Conservation (phyloP, 108 stramenopile genomes). For the Skeletonema potamos region DNA sequence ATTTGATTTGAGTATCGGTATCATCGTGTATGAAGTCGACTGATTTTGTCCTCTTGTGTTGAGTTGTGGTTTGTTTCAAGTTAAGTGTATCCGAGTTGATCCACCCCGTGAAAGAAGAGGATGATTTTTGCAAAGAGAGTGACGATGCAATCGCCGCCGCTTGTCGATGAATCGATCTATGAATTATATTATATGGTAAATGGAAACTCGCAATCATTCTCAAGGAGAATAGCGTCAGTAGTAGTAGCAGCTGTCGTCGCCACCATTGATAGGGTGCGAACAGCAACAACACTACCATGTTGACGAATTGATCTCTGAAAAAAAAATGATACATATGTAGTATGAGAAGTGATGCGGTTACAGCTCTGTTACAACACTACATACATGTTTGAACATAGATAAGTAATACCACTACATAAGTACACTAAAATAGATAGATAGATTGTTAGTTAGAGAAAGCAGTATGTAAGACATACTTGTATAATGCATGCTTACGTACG, state of each 20-base stretch:
- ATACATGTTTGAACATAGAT: too few relatives aligned
- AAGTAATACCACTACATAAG: too few relatives aligned
- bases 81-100: conserved; percentile 14
- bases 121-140: not conserved
- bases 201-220: not conserved
- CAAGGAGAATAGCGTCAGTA: not conserved
- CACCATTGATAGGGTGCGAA: not conserved
- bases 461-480: too few relatives aligned
- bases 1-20: conserved; percentile 10
- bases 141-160: not conserved
- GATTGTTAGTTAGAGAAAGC: too few relatives aligned
- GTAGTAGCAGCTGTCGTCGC: not conserved
- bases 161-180: not conserved
- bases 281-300: not conserved
- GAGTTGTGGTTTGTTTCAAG: not conserved
- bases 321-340: too few relatives aligned
- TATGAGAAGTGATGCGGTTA: too few relatives aligned
- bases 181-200: not conserved
- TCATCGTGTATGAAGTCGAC: not conserved
- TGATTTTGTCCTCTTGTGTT: not conserved
- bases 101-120: conserved; percentile 4
- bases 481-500: too few relatives aligned
- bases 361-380: too few relatives aligned
- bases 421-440: too few relatives aligned
- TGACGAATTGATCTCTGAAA: not conserved